phyloP scores from a whole-genome alignment of 2,329 filamentous ascomycete species.

The Phialocephala sp. region DNA sequence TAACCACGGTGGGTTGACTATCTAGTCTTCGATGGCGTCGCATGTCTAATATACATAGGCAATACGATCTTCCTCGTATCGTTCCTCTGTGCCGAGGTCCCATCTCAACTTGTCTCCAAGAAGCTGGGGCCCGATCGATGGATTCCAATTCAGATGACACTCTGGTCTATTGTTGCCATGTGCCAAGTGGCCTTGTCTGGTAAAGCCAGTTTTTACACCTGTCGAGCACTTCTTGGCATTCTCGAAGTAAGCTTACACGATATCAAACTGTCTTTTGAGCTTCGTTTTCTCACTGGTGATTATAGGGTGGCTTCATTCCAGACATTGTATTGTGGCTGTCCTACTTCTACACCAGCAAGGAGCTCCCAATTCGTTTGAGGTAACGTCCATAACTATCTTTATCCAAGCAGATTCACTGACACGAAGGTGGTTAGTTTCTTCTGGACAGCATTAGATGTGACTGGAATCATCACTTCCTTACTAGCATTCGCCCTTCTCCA shows the following conservation, averaged over 20 bases:
- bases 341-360: constrained; percentile 74
- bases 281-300: not conserved
- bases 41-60: constrained; percentile 39
- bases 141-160: constrained; percentile 58
- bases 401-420: not conserved
- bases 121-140: constrained; percentile 56
- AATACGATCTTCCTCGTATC: constrained; percentile 59
- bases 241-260: constrained; percentile 17
- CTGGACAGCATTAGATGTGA: constrained; percentile 65
- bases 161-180: constrained; percentile 55
- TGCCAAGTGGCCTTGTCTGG: constrained; percentile 52
- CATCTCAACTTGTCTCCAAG: constrained; percentile 65
- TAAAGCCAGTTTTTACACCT: constrained; percentile 49
- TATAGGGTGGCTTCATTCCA: constrained; percentile 64
- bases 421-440: constrained; percentile 61
- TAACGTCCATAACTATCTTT: not conserved
- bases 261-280: not conserved
- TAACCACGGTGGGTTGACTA: constrained; percentile 46
- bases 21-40: not conserved
- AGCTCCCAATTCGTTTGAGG: constrained; percentile 23
- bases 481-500: constrained; percentile 62
- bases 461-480: constrained; percentile 50
- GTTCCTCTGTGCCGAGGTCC: constrained; percentile 63
- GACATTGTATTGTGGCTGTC: constrained; percentile 71
- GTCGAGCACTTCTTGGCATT: constrained; percentile 44